Base-by-base conservation (phyloP, 345 rosid genomes). In the Crucihimalaya himalaica region DNA sequence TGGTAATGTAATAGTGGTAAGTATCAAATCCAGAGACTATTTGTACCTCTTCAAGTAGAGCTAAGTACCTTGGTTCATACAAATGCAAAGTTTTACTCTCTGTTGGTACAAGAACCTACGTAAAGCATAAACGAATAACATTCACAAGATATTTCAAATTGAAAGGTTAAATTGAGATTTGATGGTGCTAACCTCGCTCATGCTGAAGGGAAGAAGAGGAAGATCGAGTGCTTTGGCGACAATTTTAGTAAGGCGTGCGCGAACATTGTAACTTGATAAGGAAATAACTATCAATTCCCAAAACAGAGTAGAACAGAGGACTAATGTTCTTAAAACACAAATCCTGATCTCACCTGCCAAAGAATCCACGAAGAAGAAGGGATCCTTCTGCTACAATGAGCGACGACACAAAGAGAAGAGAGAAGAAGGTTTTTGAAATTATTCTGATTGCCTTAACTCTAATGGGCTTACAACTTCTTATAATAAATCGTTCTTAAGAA, bases 1-100 rank as follows among this genome's bases (percentile, higher is more conserved):
- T 10, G n/a, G 11, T 19, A 14, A 53, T 27, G 34, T 20, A 53
- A 53, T 25, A 27, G 18, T 2, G 19, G 16, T 11, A 32, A 16
- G 1, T 31, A 54, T n/a, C 13, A 14, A 15, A 14, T 27, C 37
- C 1, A 28, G 6, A 40, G 6, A 40, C 5, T 27, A 18, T 48
- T n/a, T 6, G 16, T 88, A 88, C 97, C 90, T 88, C 91, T 68
- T 91, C 95, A 63, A 91, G 84, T 70, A 89, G 48, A 68, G 95
- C 83, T 69, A 89, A 70, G 76, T 87, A 88, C 69, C 91, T 81
- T 54, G 97, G 95, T 81, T 91, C 95, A 58, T 86, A 89, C 20
- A 91, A 65, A 84, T 91, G 92, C 78, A 91, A 70, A 18, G 76
- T 78, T 82, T 91, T 91, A 43, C 78, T 86, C 89, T 91, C 97